Conservation (phyloP, 2,329 filamentous ascomycete genomes). For the Pseudocercospora vitis region DNA sequence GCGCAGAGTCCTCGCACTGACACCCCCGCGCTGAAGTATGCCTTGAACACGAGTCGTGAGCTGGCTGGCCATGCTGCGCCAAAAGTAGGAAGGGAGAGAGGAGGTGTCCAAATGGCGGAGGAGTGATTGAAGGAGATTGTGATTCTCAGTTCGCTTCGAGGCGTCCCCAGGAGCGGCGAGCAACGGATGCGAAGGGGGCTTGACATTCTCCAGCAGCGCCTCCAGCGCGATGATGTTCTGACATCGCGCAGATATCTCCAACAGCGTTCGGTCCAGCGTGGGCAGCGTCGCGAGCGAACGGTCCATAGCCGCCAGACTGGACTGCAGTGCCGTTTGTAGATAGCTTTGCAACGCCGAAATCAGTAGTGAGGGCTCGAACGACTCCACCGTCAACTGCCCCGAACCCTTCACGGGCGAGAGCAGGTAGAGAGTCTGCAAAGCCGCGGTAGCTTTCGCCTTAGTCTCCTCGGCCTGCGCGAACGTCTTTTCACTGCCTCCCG, state of each 20-base stretch:
- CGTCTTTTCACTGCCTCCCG: conserved; percentile 38
- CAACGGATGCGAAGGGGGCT: conserved; percentile 68
- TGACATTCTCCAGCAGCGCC: conserved; percentile 67
- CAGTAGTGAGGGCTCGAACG: conserved; percentile 67
- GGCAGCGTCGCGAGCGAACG: conserved; percentile 78
- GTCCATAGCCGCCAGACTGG: conserved; percentile 71
- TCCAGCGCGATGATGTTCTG: conserved; percentile 91
- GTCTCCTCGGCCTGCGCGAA: conserved; percentile 70
- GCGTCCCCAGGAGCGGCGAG: too few relatives aligned
- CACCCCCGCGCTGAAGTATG: conserved; percentile 77
- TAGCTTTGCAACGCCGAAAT: conserved; percentile 77
- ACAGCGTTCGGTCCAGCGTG: conserved; percentile 74
- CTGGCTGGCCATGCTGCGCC: conserved; percentile 80
- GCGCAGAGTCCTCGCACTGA: conserved; percentile 76
- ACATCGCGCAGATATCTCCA: conserved; percentile 79
- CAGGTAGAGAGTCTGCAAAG: conserved; percentile 74
- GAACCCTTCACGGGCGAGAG: conserved; percentile 68
- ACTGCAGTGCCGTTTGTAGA: conserved; percentile 75
- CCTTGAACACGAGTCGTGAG: conserved; percentile 78
- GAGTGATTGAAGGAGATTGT: conserved; percentile 68
- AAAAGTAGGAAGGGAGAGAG: conserved; percentile 87
- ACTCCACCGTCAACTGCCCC: conserved; percentile 48
- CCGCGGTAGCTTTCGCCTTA: conserved; percentile 70
- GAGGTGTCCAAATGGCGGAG: conserved; percentile 75
- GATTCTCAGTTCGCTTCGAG: conserved; percentile 42